phyloP scores from a whole-genome alignment of 1,284 basidiomycete species.

The Rhodotorula sp. region DNA sequence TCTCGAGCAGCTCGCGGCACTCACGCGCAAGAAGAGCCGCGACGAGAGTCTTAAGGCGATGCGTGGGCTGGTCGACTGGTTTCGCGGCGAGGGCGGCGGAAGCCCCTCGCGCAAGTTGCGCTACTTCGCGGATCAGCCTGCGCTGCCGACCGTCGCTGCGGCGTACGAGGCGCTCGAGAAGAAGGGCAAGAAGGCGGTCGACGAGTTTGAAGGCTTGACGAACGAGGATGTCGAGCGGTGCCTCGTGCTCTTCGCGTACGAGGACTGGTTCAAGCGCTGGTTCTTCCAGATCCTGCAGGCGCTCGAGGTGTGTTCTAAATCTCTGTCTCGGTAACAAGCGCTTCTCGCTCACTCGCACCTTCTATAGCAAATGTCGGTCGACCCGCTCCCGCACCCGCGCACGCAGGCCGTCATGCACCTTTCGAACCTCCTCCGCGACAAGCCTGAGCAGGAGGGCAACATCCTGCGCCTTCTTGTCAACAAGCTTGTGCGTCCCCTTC shows the following conservation, averaged over 20 bases:
- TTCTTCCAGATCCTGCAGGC: constrained; percentile 91
- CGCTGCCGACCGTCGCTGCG: constrained; percentile 61
- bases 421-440: constrained; percentile 75
- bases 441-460: constrained; percentile 97
- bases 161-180: constrained; percentile 41
- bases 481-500: constrained; percentile 68
- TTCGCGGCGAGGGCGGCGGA: constrained; percentile 61
- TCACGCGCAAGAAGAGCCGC: constrained; percentile 76
- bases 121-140: constrained; percentile 87
- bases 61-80: constrained; percentile 93
- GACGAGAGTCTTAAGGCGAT: constrained; percentile 89
- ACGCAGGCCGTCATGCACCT: constrained; percentile 71
- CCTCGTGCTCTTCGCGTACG: constrained; percentile 83
- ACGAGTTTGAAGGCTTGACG: constrained; percentile 3
- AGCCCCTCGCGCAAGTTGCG: constrained; percentile 68
- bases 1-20: constrained; percentile 69
- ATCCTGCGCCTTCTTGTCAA: constrained; percentile 87
- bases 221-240: constrained; percentile 59
- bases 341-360: not conserved
- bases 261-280: constrained; percentile 96
- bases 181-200: constrained; percentile 31
- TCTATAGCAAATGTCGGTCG: constrained; percentile 72
- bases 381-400: constrained; percentile 84
- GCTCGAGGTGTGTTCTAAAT: constrained; percentile 66
- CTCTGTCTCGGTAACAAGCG: not conserved